Conservation (phyloP, 2,329 filamentous ascomycete genomes). For the Dissoconium aciculare region DNA sequence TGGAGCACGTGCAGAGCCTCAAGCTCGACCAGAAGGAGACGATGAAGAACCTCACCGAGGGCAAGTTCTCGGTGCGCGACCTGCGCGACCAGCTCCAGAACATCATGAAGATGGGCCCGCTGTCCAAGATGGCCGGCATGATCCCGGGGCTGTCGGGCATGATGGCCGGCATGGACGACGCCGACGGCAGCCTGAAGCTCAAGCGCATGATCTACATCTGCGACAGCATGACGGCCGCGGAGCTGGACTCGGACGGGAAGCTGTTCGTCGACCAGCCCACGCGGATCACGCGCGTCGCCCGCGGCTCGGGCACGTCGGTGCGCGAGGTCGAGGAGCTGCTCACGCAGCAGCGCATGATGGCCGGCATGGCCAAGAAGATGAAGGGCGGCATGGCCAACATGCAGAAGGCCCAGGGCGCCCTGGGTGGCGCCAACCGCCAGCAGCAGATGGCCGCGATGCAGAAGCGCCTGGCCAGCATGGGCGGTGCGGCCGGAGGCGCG, state of each 20-base stretch:
- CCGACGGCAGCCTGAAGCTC: slow-evolving; percentile 82
- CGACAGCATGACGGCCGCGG: slow-evolving; percentile 93
- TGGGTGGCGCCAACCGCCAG: slow-evolving; percentile 80
- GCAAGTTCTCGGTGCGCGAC: slow-evolving; percentile 89
- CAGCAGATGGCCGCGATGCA: slow-evolving; percentile 97
- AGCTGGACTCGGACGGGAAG: slow-evolving; percentile 90
- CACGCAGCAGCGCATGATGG: slow-evolving; percentile 98
- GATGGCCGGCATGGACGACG: slow-evolving; percentile 94
- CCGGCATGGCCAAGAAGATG: slow-evolving; percentile 98
- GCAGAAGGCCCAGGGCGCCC: slow-evolving; percentile 79
- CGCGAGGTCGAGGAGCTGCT: slow-evolving; percentile 88
- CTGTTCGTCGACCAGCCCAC: slow-evolving; percentile 84
- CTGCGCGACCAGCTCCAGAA: slow-evolving; percentile 89
- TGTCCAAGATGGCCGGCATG: slow-evolving; percentile 97
- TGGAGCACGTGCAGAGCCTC: slow-evolving; percentile 90
- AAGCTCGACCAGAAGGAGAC: slow-evolving; percentile 97
- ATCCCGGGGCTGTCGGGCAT: slow-evolving; percentile 87
- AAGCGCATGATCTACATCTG: slow-evolving; percentile 99
- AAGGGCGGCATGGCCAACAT: slow-evolving; percentile 96
- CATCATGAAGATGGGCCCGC: slow-evolving; percentile 98
- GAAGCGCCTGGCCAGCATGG: slow-evolving; percentile 86
- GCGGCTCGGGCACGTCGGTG: slow-evolving; percentile 79
- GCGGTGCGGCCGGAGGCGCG: slow-evolving; percentile 50
- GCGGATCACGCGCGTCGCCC: slow-evolving; percentile 80
- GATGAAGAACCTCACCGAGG: slow-evolving; percentile 96